These are phyloP conservation scores for Lepidium aucheri DNA, from an alignment of 345 rosid genomes.

Conservation along the genomic window DNA sequence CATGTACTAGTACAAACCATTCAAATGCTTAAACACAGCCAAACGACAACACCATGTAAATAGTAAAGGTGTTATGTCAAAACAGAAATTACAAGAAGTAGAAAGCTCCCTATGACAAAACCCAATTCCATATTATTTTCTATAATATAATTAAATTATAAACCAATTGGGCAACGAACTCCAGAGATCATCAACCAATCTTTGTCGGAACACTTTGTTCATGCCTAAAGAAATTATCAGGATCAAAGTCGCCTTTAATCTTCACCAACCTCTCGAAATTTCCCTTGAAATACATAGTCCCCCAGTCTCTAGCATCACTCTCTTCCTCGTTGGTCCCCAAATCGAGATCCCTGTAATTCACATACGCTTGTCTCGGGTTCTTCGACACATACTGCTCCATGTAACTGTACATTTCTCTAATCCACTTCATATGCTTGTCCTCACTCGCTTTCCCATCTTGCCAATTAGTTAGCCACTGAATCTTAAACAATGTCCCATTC, in stretches of 20 bases:
- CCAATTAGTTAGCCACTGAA: slow-evolving; percentile 27
- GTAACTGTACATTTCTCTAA: slow-evolving; percentile 27
- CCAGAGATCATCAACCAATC: slow-evolving; percentile 1
- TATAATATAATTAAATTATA: neutral
- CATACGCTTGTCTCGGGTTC: slow-evolving; percentile 24
- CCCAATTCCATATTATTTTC: neutral
- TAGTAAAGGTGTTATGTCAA: neutral
- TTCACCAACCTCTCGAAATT: slow-evolving; percentile 40
- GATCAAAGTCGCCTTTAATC: slow-evolving; percentile 45
- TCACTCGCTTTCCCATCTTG: slow-evolving; percentile 17
- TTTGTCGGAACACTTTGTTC: slow-evolving; percentile 52
- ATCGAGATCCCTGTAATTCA: slow-evolving; percentile 31
- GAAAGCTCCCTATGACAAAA: neutral
- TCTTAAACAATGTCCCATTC: slow-evolving; percentile 22
- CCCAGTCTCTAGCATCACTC: slow-evolving; percentile 40
- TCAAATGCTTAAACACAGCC: neutral
- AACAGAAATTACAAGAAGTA: neutral
- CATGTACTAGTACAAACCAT: neutral
- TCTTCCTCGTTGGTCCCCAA: slow-evolving; percentile 22
- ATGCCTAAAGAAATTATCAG: slow-evolving; percentile 49
- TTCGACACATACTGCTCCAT: slow-evolving; percentile 26
- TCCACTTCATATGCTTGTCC: slow-evolving; percentile 24
- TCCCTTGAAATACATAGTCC: slow-evolving; percentile 41
- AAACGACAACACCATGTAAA: neutral
- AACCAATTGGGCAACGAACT: neutral